phyloP scores from a whole-genome alignment of 331 rosid species.

The Pyracantha coccinea region DNA sequence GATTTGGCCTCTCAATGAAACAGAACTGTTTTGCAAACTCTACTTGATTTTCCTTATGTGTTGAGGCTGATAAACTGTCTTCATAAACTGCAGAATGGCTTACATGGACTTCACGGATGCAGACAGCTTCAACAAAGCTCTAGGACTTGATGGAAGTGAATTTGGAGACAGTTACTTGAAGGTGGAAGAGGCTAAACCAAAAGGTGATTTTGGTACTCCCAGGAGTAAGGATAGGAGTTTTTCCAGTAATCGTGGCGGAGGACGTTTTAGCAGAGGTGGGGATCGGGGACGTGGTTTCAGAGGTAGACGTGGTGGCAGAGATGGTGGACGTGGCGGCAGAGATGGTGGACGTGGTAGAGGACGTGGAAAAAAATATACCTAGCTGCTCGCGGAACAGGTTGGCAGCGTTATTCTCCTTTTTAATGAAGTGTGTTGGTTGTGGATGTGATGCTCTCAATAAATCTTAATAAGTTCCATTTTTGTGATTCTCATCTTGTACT shows the following conservation, averaged over 20 bases:
- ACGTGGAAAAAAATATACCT: conserved; percentile 32
- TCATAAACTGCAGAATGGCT: conserved; percentile 43
- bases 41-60: background rate
- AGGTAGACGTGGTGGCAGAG: background rate
- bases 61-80: background rate
- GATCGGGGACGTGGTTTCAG: conserved; percentile 32
- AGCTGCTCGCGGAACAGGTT: conserved; percentile 40
- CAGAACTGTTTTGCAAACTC: background rate
- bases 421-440: too few relatives aligned
- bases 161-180: conserved; percentile 33
- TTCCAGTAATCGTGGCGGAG: background rate
- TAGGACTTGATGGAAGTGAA: conserved; percentile 48
- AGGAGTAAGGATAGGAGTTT: background rate
- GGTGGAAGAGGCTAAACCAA: conserved; percentile 78
- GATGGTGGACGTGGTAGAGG: conserved; percentile 30
- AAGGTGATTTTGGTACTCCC: conserved; percentile 21
- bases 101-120: conserved; percentile 60
- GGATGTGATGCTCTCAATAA: background rate
- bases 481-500: background rate
- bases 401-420: background rate
- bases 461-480: background rate
- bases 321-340: conserved; percentile 12
- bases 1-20: too few relatives aligned
- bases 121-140: conserved; percentile 35
- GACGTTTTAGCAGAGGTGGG: conserved; percentile 4